Evolutionary conservation across 805 yeast genomes (phyloP), one percentile per base, ranked within the genome.

Genomic region (Ogataea ganodermae): DNA sequence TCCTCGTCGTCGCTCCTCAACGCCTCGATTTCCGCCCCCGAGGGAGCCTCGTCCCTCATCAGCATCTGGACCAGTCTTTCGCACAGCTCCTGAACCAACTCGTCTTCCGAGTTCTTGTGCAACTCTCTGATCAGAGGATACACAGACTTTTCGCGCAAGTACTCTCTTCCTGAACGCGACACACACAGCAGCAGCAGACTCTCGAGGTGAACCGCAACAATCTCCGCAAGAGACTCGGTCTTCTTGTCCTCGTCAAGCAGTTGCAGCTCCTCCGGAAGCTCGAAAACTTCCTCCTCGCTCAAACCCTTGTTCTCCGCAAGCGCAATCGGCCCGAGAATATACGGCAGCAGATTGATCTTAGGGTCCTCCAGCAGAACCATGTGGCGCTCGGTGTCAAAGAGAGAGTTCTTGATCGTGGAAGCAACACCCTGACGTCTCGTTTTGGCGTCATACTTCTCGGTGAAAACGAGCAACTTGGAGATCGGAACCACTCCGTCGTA

Each of bases 401-500:
- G 70, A 0, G 92, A 79, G 67, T 92, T 92, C 65, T 94, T 92
- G 57, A 94, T 87, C 1, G 97, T 86, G 4, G 96, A 86, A 1
- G 96, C 95, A 31, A 89, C 91, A 61, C 96, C 97, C 63, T 86
- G 91, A 68, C 98, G 79, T 70, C 98, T 82, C 21, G 81, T 80
- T 58, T 80, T 81, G 12, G 88, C 75, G 60, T 86, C 91, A 55
- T 83, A 86, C 59, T 83, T 80, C 61, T 88, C 91, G 4, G 97
- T 86, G 68, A 89, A 90, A 0, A 83, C 94, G 50, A 88, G 72
- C 22, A 90, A 67, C 62, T 89, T 89, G n/a, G 90, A 81, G 18
- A 89, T 67, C 28, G 96, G 96, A 14, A 86, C 83, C 16, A 87
- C 84, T 16, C 68, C 72, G 62, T 89, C 96, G 61, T 89, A 89